phyloP scores from a whole-genome alignment of 2,329 filamentous ascomycete species.

The Aspergillus sp. region DNA sequence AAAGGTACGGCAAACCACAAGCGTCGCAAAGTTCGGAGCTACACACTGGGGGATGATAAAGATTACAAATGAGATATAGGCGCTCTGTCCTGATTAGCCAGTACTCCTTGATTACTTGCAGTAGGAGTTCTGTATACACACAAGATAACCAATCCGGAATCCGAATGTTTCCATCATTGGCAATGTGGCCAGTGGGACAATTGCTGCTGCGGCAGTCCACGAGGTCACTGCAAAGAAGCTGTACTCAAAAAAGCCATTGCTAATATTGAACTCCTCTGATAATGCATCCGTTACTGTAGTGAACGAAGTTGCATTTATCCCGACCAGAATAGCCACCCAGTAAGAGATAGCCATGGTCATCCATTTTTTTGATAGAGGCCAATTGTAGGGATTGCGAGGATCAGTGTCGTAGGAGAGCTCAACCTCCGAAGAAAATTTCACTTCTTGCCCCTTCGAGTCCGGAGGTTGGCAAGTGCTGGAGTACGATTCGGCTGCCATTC shows the following conservation, averaged over 20 bases:
- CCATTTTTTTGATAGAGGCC: conserved; percentile 12
- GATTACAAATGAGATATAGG: background rate
- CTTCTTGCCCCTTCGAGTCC: background rate
- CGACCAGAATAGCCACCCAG: conserved; percentile 11
- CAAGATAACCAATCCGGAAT: conserved; percentile 8
- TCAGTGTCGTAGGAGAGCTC: conserved; percentile 6
- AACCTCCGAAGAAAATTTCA: background rate
- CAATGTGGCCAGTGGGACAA: conserved; percentile 12
- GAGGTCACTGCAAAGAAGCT: conserved; percentile 15
- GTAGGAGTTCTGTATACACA: background rate
- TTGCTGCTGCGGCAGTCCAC: conserved; percentile 13
- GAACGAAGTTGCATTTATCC: conserved; percentile 16
- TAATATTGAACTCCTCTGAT: conserved; percentile 9
- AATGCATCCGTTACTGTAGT: conserved; percentile 12
- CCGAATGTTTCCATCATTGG: conserved; percentile 17
- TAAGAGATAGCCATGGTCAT: conserved; percentile 10
- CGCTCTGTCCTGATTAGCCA: background rate
- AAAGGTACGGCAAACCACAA: background rate
- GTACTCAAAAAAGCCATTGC: conserved; percentile 11
- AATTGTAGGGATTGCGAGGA: conserved; percentile 14
- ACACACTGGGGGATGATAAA: conserved; percentile 1
- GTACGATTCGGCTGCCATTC: background rate
- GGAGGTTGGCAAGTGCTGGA: background rate
- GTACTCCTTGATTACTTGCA: too few relatives aligned
- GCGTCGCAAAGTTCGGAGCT: background rate